Percentiles rank a stretch among this genome's conserved stretches.
phyloP scores from a whole-genome alignment of 208 protist species.

The Acanthamoeba healyi region DNA sequence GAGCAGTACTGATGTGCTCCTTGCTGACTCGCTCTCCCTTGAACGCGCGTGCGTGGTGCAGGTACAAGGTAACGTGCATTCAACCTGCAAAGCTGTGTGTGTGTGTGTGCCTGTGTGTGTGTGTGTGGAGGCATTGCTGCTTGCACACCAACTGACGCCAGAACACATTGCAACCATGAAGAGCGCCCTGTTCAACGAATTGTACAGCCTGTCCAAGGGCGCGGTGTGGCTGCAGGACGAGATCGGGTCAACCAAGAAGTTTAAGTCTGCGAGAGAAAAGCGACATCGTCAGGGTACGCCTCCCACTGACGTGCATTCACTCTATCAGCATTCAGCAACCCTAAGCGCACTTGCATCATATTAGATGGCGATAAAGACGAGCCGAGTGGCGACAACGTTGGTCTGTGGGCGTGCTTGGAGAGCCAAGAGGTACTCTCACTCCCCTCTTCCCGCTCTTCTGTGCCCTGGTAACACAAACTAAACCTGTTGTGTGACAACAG shows the following conservation, averaged over 20 bases:
- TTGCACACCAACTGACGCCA: background rate
- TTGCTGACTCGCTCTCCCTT: no score
- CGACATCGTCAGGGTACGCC: no score
- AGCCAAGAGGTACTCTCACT: background rate
- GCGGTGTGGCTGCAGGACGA: slow-evolving; percentile 84
- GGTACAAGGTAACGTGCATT: no score
- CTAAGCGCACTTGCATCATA: no score
- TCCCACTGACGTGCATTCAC: no score
- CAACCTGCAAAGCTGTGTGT: no score
- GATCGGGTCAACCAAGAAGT: no score
- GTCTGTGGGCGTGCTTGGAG: slow-evolving; percentile 60
- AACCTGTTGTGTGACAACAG: slow-evolving; percentile 71
- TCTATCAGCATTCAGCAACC: no score
- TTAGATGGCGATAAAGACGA: background rate
- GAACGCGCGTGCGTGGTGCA: background rate
- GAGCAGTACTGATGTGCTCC: no score
- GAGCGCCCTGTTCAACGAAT: slow-evolving; percentile 89
- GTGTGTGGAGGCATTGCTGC: background rate
- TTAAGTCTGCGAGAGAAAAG: background rate
- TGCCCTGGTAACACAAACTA: slow-evolving; percentile 61
- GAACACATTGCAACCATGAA: background rate
- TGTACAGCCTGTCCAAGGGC: slow-evolving; percentile 88
- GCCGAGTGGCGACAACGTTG: slow-evolving; percentile 48
- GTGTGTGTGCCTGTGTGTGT: no score
- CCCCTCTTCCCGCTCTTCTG: background rate